phyloP scores from a whole-genome alignment of 2,329 filamentous ascomycete genomes.

The Fusarium anthophilum region DNA sequence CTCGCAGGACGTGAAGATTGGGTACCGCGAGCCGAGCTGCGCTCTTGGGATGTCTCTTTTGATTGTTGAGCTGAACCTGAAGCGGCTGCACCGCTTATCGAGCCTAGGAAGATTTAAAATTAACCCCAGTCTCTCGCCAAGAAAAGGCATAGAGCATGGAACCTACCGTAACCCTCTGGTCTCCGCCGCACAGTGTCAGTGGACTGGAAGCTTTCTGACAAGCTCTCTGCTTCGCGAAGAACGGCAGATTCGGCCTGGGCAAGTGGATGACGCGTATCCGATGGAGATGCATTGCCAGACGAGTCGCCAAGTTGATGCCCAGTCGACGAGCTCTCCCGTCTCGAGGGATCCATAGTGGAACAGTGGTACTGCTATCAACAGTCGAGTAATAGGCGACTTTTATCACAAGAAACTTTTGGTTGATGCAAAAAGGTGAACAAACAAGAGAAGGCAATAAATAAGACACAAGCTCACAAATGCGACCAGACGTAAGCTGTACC shows the following conservation, averaged over 20 bases:
- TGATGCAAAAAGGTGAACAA: conserved; percentile 8
- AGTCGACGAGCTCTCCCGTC: conserved; percentile 46
- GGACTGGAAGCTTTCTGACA: conserved; percentile 66
- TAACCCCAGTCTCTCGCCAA: conserved; percentile 14
- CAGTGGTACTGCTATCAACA: conserved; percentile 9
- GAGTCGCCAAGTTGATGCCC: conserved; percentile 51
- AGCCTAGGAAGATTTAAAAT: conserved; percentile 36
- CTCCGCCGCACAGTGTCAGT: conserved; percentile 68
- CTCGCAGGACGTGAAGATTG: conserved; percentile 52
- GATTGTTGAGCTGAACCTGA: conserved; percentile 45
- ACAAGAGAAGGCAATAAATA: conserved; percentile 2
- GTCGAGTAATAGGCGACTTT: conserved; percentile 2
- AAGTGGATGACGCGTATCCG: conserved; percentile 57
- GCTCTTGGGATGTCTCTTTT: conserved; percentile 53
- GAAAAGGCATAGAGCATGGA: conserved; percentile 13
- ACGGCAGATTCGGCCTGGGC: conserved; percentile 49
- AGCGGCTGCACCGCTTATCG: conserved; percentile 36
- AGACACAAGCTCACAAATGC: conserved; percentile 3
- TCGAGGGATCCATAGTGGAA: conserved; percentile 56
- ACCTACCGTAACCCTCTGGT: conserved; percentile 67
- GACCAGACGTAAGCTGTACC: conserved; percentile 10
- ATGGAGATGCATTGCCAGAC: conserved; percentile 57
- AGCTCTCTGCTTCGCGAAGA: conserved; percentile 53
- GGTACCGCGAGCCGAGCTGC: conserved; percentile 47
- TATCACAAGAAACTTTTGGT: conserved; percentile 15